phyloP scores from a whole-genome alignment of 495 filamentous ascomycete genomes.

The Massariosphaeria phaeospora region DNA sequence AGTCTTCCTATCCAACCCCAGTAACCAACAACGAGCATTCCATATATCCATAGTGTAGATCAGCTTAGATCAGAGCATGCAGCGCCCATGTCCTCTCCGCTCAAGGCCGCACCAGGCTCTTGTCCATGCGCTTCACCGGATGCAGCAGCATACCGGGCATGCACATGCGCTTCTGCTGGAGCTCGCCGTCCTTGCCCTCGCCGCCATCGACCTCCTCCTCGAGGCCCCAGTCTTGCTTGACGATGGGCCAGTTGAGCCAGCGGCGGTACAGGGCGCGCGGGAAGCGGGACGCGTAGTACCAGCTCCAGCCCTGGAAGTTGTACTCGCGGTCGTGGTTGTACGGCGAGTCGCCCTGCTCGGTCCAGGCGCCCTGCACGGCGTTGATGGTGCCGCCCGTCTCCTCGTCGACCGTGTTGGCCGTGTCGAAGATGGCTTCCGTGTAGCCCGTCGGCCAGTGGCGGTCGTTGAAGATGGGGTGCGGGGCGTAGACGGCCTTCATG shows the following conservation, averaged over 20 bases:
- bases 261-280: slow-evolving; percentile 56
- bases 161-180: slow-evolving; percentile 79
- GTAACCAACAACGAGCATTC: no score
- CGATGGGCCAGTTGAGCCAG: slow-evolving; percentile 51
- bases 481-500: slow-evolving; percentile 63
- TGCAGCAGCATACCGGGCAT: slow-evolving; percentile 67
- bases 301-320: slow-evolving; percentile 54
- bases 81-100: no score
- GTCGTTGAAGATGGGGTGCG: slow-evolving; percentile 67
- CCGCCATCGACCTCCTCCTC: slow-evolving; percentile 21
- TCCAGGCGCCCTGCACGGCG: slow-evolving; percentile 31
- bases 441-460: slow-evolving; percentile 52
- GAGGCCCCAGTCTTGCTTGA: slow-evolving; percentile 20
- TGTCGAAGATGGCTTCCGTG: slow-evolving; percentile 59
- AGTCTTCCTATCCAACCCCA: no score
- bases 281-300: slow-evolving; percentile 53
- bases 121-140: slow-evolving; percentile 39
- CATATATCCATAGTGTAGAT: no score
- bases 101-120: slow-evolving; percentile 12
- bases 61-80: no score
- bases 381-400: slow-evolving; percentile 45
- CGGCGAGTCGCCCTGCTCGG: slow-evolving; percentile 31
- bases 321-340: slow-evolving; percentile 47
- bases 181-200: slow-evolving; percentile 23
- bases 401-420: slow-evolving; percentile 46